Evolutionary conservation across 2,329 filamentous ascomycete genomes (phyloP).

Genomic region (Diaporthe sp.): DNA sequence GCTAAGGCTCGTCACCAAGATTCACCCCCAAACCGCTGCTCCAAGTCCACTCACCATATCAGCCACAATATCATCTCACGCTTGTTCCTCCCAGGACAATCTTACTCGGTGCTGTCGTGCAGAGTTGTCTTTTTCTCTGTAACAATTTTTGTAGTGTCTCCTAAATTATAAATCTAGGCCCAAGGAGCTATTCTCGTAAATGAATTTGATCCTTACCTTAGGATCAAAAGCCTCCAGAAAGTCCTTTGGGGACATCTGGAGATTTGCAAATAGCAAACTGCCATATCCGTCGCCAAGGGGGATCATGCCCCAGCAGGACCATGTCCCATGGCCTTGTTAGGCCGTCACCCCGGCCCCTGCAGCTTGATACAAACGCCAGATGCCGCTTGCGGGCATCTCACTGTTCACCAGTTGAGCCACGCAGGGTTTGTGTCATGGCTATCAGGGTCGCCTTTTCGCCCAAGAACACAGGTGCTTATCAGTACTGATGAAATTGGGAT

Average conservation of each 20-base stretch:
- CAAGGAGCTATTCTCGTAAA: background rate
- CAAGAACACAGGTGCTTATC: background rate
- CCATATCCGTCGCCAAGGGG: background rate
- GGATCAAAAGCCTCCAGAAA: background rate
- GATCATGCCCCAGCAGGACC: background rate
- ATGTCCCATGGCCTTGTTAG: background rate
- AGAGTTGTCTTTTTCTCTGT: background rate
- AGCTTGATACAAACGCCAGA: background rate
- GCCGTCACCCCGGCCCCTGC: conserved; percentile 26
- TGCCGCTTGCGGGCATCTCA: background rate
- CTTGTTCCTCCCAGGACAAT: background rate
- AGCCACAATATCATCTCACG: background rate
- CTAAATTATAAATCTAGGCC: too few species aligned
- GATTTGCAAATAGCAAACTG: background rate
- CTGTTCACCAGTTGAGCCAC: background rate
- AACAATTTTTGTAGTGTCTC: background rate
- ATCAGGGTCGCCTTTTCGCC: background rate
- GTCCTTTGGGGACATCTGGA: background rate
- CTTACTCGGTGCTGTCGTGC: background rate
- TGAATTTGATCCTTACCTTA: too few species aligned
- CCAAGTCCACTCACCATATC: background rate
- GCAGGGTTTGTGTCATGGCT: background rate
- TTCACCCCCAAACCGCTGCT: background rate
- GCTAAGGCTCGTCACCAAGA: conserved; percentile 28
- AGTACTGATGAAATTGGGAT: background rate